Conservation (phyloP, 2,329 filamentous ascomycete species). For the Aspergillus niger region DNA sequence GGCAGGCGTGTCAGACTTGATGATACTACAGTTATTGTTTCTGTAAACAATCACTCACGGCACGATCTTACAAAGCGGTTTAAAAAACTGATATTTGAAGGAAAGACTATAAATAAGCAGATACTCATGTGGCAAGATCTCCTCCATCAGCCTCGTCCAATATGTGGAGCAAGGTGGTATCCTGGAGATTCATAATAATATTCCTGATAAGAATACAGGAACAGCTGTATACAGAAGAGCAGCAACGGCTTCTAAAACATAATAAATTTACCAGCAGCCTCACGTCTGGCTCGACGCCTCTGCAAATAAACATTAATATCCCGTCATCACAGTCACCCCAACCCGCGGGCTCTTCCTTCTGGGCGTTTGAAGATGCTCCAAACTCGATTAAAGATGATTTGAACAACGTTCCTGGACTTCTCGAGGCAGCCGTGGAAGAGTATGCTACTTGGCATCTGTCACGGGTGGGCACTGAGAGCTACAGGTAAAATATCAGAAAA, state of each 20-base stretch:
- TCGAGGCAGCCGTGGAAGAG: slow-evolving; percentile 19
- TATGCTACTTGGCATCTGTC: slow-evolving; percentile 19
- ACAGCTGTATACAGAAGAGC: slow-evolving; percentile 6
- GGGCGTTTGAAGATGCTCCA: too few species aligned
- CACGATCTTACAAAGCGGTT: slow-evolving; percentile 25
- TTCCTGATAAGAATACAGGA: slow-evolving; percentile 7
- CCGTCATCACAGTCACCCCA: slow-evolving; percentile 22
- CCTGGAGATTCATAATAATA: slow-evolving; percentile 10
- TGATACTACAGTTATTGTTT: too few species aligned
- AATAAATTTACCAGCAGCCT: slow-evolving; percentile 20
- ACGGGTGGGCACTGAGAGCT: slow-evolving; percentile 15
- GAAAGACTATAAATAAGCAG: slow-evolving; percentile 27
- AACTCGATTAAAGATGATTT: not conserved
- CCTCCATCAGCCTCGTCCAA: slow-evolving; percentile 19
- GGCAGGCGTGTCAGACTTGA: too few species aligned
- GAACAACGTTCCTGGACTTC: slow-evolving; percentile 10
- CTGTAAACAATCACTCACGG: slow-evolving; percentile 13
- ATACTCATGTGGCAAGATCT: slow-evolving; percentile 25
- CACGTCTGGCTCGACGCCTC: slow-evolving; percentile 19
- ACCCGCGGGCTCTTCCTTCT: not conserved
- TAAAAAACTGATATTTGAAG: slow-evolving; percentile 24
- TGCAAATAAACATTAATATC: slow-evolving; percentile 34
- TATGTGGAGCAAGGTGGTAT: slow-evolving; percentile 7
- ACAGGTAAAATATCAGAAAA: slow-evolving; percentile 18
- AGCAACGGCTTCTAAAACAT: slow-evolving; percentile 10